Conservation (phyloP, 2,329 filamentous ascomycete genomes). For the Bertia moriformis region DNA sequence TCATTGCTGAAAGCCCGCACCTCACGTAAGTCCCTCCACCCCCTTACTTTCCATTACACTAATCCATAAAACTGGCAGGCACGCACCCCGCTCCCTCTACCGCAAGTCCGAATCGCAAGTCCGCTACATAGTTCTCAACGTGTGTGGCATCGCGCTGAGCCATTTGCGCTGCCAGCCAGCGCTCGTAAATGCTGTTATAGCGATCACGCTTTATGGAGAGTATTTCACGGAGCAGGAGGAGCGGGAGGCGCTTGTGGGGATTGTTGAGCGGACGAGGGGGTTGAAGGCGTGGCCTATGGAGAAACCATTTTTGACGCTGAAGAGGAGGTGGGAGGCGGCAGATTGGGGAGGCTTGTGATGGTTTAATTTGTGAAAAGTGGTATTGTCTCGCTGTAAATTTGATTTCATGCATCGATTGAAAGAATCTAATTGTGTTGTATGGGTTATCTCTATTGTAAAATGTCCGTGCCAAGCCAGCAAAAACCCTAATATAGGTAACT, state of each 20-base stretch:
- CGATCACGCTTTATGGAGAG: constrained; percentile 3
- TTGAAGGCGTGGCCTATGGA: constrained; percentile 6
- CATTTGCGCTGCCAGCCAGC: neutral
- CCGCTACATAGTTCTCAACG: neutral
- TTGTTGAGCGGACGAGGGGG: constrained; percentile 7
- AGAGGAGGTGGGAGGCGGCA: neutral
- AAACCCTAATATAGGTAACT: too few species aligned
- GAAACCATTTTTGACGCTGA: neutral
- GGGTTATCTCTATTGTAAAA: too few species aligned
- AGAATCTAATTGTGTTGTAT: too few species aligned
- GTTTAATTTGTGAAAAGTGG: too few species aligned
- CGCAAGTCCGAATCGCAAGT: neutral
- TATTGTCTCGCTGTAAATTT: too few species aligned
- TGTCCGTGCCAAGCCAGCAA: too few species aligned
- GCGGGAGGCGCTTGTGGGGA: constrained; percentile 6
- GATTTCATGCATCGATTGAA: too few species aligned
- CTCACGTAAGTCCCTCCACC: neutral
- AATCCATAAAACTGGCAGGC: neutral
- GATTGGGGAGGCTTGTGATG: too few species aligned
- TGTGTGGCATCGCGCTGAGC: neutral
- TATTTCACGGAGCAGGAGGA: constrained; percentile 8
- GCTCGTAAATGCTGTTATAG: neutral
- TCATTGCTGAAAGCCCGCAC: constrained; percentile 3
- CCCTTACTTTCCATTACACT: neutral
- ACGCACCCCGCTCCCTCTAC: neutral